A percentile compares a stretch with the other conserved stretches of the same genome.
phyloP scores from a whole-genome alignment of 176 grass and related monocot species.

The Ananas comosus region DNA sequence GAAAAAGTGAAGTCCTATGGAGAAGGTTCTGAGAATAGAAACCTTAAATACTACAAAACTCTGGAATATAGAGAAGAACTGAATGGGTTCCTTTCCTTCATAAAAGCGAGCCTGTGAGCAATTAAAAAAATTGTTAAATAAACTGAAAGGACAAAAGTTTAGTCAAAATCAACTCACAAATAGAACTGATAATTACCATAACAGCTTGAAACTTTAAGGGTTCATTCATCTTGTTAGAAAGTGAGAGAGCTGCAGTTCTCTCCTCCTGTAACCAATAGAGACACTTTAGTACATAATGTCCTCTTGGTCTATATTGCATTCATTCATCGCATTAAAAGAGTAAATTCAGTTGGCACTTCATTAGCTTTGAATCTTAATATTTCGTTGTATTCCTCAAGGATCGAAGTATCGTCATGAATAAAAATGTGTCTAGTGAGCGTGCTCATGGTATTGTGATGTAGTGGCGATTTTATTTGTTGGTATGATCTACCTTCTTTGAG shows the following conservation, averaged over 20 bases:
- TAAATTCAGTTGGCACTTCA: background rate
- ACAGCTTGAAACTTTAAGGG: conserved; percentile 88
- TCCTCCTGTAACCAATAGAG: conserved; percentile 51
- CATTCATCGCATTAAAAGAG: background rate
- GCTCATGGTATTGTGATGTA: too few relatives aligned
- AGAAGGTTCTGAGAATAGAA: conserved; percentile 12
- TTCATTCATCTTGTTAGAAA: conserved; percentile 75
- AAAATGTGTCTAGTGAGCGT: too few relatives aligned
- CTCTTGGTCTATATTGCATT: background rate
- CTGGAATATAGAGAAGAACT: conserved; percentile 97
- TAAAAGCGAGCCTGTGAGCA: conserved; percentile 63
- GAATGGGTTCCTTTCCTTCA: conserved; percentile 95
- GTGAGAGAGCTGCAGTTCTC: conserved; percentile 57
- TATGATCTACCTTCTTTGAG: too few relatives aligned
- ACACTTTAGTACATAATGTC: background rate
- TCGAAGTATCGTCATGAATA: too few relatives aligned
- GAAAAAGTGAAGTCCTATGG: conserved; percentile 10
- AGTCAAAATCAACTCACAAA: conserved; percentile 3
- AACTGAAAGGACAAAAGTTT: conserved; percentile 2
- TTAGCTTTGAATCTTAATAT: background rate
- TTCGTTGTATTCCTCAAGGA: too few relatives aligned
- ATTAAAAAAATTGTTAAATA: conserved; percentile 4
- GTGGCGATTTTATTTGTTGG: too few relatives aligned
- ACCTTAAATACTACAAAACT: conserved; percentile 91
- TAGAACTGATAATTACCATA: conserved; percentile 45